Evolutionary conservation across 2,329 filamentous ascomycete genomes (phyloP).

Genomic region (Fusarium camptoceras): DNA sequence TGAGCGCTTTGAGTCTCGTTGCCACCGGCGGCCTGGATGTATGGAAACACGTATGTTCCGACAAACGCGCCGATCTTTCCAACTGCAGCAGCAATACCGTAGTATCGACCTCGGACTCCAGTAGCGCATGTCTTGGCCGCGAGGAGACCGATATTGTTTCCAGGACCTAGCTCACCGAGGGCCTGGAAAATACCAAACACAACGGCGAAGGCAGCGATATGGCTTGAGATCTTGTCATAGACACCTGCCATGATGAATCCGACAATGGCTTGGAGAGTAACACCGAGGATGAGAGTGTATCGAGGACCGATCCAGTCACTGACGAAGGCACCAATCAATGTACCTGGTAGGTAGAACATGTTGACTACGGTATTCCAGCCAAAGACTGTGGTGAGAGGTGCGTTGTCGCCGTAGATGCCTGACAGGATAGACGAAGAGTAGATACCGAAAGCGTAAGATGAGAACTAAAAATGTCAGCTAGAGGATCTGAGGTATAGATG

Average conservation of each 20-base stretch:
- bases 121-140: conserved; percentile 91
- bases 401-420: conserved; percentile 68
- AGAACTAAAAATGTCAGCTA: conserved; percentile 65
- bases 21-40: conserved; percentile 73
- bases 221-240: conserved; percentile 75
- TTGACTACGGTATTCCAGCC: conserved; percentile 93
- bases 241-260: conserved; percentile 91
- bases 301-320: conserved; percentile 84
- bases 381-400: conserved; percentile 79
- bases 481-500: rapidly evolving
- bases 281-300: conserved; percentile 77
- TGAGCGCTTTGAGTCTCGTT: conserved; percentile 72
- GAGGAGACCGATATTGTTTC: conserved; percentile 90
- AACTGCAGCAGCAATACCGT: conserved; percentile 76
- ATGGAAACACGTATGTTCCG: conserved; percentile 83
- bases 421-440: conserved; percentile 82
- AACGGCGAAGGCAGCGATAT: conserved; percentile 54
- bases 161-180: conserved; percentile 74
- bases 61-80: conserved; percentile 88
- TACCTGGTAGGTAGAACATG: conserved; percentile 88
- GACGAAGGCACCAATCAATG: conserved; percentile 79
- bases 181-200: conserved; percentile 55
- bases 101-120: conserved; percentile 81
- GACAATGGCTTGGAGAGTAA: conserved; percentile 78
- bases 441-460: conserved; percentile 84